phyloP scores from a whole-genome alignment of 2,329 filamentous ascomycete genomes.

The Trematosphaeria pertusa region DNA sequence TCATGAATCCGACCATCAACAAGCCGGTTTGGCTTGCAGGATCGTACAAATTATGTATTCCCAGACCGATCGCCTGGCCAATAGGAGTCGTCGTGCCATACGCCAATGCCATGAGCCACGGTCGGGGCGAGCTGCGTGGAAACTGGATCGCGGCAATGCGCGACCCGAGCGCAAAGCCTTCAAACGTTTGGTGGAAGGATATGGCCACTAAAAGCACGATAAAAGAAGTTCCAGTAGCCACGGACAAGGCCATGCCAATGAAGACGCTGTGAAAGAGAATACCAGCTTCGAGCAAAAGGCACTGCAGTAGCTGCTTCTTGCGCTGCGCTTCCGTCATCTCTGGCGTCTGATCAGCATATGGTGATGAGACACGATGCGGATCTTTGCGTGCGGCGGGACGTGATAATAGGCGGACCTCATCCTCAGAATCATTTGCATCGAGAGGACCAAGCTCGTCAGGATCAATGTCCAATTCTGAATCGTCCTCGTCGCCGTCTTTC shows the following conservation, averaged over 20 bases:
- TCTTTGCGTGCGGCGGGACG: constrained; percentile 28
- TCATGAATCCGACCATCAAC: constrained; percentile 59
- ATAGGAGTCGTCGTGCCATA: constrained; percentile 66
- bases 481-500: constrained; percentile 30
- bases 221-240: constrained; percentile 70
- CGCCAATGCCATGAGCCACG: constrained; percentile 72
- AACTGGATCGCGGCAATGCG: constrained; percentile 76
- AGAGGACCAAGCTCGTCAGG: constrained; percentile 44
- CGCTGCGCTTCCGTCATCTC: constrained; percentile 53
- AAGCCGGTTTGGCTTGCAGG: constrained; percentile 56
- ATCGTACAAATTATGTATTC: constrained; percentile 59
- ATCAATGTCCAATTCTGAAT: constrained; percentile 45
- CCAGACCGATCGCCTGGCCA: constrained; percentile 58
- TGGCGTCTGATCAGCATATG: constrained; percentile 22
- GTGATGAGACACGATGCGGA: constrained; percentile 10
- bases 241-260: constrained; percentile 75
- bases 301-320: constrained; percentile 73
- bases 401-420: constrained; percentile 42
- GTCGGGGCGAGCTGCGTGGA: constrained; percentile 72
- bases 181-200: constrained; percentile 74
- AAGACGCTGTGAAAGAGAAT: constrained; percentile 82
- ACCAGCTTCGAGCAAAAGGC: constrained; percentile 76
- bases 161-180: constrained; percentile 72
- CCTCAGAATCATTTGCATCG: constrained; percentile 31
- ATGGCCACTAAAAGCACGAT: constrained; percentile 72